A percentile compares a stretch with the other conserved stretches of the same genome.
These are phyloP conservation scores for Quercus suber DNA, from an alignment of 306 rosid species.

Conservation along the genomic window DNA sequence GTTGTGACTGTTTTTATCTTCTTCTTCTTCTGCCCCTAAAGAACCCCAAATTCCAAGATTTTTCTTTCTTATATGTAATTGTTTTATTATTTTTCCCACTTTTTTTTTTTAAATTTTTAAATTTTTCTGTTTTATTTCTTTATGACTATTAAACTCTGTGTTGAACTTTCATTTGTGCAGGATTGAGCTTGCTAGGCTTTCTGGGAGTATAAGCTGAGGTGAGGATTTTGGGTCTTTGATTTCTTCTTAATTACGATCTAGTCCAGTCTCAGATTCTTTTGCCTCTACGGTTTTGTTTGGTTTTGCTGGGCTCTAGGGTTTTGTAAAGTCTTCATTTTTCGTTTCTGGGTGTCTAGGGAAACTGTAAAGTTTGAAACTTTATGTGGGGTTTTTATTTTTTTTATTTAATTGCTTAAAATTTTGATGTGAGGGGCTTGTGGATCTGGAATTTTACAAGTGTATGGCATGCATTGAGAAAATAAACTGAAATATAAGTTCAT, in stretches of 20 bases:
- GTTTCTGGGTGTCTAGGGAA: conserved; percentile 26
- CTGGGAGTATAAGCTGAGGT: conserved; percentile 29
- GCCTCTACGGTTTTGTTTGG: background rate
- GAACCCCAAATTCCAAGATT: background rate
- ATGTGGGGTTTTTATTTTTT: conserved; percentile 24
- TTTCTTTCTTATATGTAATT: conserved; percentile 4
- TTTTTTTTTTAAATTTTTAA: background rate
- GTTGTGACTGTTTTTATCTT: too few species aligned
- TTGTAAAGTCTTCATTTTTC: conserved; percentile 14
- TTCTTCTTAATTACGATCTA: conserved; percentile 31
- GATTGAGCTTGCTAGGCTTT: conserved; percentile 37
- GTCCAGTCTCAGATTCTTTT: conserved; percentile 15
- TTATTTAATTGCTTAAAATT: conserved; percentile 6
- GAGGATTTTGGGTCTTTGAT: conserved; percentile 17
- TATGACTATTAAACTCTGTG: conserved; percentile 29
- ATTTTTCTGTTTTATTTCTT: conserved; percentile 6
- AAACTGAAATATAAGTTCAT: background rate
- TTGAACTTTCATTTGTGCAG: conserved; percentile 27
- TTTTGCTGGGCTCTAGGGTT: conserved; percentile 23
- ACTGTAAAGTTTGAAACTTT: conserved; percentile 8
- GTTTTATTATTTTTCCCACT: conserved; percentile 17
- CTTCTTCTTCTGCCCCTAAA: too few species aligned
- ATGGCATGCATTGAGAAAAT: conserved; percentile 8
- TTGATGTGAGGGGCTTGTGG: conserved; percentile 20
- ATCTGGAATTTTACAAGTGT: conserved; percentile 24